phyloP scores from a whole-genome alignment of 106 monocot species.

The Dactylorhiza incarnata region DNA sequence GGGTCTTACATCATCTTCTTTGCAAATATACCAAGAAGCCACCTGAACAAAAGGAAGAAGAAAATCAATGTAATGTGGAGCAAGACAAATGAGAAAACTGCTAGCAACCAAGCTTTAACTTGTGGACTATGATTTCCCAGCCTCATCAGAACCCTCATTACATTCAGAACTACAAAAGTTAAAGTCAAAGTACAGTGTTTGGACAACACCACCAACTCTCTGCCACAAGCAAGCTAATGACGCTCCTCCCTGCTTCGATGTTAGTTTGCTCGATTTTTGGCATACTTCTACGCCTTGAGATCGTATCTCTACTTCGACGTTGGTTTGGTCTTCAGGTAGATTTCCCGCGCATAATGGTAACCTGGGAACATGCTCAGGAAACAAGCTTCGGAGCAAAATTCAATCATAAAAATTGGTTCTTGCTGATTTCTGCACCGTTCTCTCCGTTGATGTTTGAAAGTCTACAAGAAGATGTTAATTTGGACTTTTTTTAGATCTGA shows the following conservation, averaged over 20 bases:
- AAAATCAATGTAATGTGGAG: too few relatives aligned
- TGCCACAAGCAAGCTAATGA: not conserved
- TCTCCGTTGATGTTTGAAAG: not conserved
- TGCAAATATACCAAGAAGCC: too few relatives aligned
- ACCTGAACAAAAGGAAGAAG: too few relatives aligned
- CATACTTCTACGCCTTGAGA: not conserved
- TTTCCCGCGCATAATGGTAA: not conserved
- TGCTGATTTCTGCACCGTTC: not conserved
- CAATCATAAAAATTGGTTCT: not conserved
- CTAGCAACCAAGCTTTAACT: not conserved
- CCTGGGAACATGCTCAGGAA: not conserved
- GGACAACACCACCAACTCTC: not conserved
- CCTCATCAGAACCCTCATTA: not conserved
- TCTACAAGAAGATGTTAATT: not conserved
- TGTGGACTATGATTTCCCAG: not conserved
- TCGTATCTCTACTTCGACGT: not conserved
- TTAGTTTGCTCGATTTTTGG: too few relatives aligned
- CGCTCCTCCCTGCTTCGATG: too few relatives aligned
- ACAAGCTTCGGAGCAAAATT: not conserved
- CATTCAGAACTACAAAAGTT: not conserved
- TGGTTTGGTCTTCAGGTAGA: not conserved
- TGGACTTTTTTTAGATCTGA: too few relatives aligned
- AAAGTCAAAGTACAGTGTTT: not conserved
- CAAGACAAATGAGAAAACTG: too few relatives aligned
- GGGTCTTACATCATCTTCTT: too few relatives aligned